These are phyloP conservation scores for Yamadazyma buinensis DNA, from an alignment of 1,139 yeast genomes.

Conservation along the genomic window DNA sequence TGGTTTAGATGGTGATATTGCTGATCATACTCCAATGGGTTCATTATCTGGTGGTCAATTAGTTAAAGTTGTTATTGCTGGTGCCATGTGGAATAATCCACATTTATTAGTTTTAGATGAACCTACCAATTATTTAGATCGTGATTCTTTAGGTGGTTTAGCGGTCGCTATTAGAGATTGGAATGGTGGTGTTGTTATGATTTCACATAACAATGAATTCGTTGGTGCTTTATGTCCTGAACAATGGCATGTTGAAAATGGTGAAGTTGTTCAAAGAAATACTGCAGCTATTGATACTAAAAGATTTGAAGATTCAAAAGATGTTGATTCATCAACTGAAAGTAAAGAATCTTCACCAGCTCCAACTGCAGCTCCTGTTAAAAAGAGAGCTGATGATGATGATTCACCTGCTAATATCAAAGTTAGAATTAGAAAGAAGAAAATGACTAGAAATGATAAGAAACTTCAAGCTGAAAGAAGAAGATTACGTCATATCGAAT, in stretches of 20 bases:
- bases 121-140: conserved; percentile 96
- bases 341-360: conserved; percentile 23
- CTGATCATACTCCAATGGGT: conserved; percentile 96
- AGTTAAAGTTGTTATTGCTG: conserved; percentile 97
- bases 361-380: conserved; percentile 15
- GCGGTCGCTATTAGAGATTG: conserved; percentile 97
- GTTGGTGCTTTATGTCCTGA: conserved; percentile 98
- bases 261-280: conserved; percentile 82
- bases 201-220: conserved; percentile 94
- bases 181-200: conserved; percentile 98
- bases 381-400: conserved; percentile 59
- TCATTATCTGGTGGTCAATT: conserved; percentile 97
- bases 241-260: conserved; percentile 96
- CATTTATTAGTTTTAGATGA: conserved; percentile 95
- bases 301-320: conserved; percentile 73
- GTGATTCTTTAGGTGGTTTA: conserved; percentile 96
- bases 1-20: conserved; percentile 96
- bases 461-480: conserved; percentile 90
- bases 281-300: conserved; percentile 67
- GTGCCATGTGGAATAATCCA: conserved; percentile 99
- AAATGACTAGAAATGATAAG: conserved; percentile 94
- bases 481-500: conserved; percentile 87
- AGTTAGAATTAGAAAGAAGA: conserved; percentile 88
- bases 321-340: conserved; percentile 20
- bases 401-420: conserved; percentile 96